Evolutionary conservation across 495 filamentous ascomycete species (phyloP).

Genomic region (Bathelium albidoporum): DNA sequence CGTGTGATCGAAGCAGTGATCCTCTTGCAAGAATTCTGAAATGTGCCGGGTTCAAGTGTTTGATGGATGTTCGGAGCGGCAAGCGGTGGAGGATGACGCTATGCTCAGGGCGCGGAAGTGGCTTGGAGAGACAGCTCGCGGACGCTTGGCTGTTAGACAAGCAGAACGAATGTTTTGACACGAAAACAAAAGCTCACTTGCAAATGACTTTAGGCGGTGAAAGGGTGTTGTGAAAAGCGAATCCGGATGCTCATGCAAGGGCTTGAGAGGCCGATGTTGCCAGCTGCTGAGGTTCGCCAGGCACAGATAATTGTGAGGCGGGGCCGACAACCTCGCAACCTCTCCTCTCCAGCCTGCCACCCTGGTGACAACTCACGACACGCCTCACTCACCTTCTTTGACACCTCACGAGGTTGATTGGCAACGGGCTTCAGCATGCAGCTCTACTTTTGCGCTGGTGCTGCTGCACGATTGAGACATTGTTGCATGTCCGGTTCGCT

Average conservation of each 20-base stretch:
- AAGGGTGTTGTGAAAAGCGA: background rate
- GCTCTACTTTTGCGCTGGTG: background rate
- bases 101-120: background rate
- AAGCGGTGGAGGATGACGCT: slow-evolving; percentile 5
- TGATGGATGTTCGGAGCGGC: background rate
- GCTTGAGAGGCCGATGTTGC: background rate
- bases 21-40: background rate
- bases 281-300: slow-evolving; percentile 1
- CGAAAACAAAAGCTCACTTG: background rate
- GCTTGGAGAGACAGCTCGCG: background rate
- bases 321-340: background rate
- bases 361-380: background rate
- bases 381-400: background rate
- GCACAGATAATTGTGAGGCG: slow-evolving; percentile 1
- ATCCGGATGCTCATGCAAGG: slow-evolving; percentile 1
- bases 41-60: background rate
- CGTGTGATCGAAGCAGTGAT: background rate
- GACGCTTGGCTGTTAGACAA: background rate
- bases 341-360: background rate
- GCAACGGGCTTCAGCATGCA: background rate
- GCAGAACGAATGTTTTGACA: background rate
- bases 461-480: background rate
- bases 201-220: background rate
- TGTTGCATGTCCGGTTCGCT: background rate
- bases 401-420: background rate